These are phyloP conservation scores for Mucor mucedo DNA, from an alignment of 371 early-diverging fungal species.

Conservation along the genomic window DNA sequence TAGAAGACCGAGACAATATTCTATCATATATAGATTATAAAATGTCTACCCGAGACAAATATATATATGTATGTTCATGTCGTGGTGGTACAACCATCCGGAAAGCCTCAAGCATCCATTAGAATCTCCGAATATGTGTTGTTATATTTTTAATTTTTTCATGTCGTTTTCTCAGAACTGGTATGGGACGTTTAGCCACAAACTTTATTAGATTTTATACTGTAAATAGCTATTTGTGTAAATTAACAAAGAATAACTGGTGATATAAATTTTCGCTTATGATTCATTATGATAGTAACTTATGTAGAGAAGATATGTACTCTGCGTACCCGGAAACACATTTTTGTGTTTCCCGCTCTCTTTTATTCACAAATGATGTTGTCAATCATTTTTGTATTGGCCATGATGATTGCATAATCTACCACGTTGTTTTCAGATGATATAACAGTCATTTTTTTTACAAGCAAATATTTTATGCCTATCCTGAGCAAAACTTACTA, in stretches of 20 bases:
- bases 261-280: background rate
- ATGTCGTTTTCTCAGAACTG: too few species aligned
- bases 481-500: background rate
- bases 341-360: conserved; percentile 5
- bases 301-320: background rate
- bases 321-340: background rate
- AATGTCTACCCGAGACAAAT: conserved; percentile 4
- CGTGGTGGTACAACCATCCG: conserved; percentile 8
- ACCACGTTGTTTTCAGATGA: background rate
- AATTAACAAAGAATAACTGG: background rate
- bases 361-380: background rate
- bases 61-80: conserved; percentile 10
- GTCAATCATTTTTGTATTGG: background rate
- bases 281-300: background rate
- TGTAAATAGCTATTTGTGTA: too few species aligned
- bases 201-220: too few species aligned
- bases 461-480: background rate
- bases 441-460: background rate
- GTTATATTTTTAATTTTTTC: background rate
- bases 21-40: background rate
- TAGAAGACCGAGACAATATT: too few species aligned
- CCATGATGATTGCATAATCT: background rate
- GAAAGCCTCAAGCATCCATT: background rate
- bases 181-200: too few species aligned
- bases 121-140: background rate